A percentile compares a stretch with the other conserved stretches of the same genome.
phyloP scores from a whole-genome alignment of 1,284 basidiomycete genomes.

The Puccinia horiana region DNA sequence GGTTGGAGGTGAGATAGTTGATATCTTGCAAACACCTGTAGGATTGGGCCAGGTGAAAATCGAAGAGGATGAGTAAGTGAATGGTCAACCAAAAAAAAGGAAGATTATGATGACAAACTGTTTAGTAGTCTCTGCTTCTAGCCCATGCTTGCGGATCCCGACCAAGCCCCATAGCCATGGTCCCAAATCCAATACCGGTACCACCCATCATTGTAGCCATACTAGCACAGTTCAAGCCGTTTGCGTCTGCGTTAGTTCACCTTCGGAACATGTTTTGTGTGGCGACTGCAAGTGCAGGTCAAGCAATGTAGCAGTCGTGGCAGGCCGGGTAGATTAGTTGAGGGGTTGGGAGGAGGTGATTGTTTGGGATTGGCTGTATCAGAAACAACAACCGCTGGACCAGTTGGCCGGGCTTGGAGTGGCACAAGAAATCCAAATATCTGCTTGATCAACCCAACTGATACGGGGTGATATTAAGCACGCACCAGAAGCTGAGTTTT shows the following conservation, averaged over 20 bases:
- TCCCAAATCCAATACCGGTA: constrained; percentile 31
- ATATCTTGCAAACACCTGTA: constrained; percentile 91
- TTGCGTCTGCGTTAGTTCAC: constrained; percentile 51
- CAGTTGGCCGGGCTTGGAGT: constrained; percentile 9
- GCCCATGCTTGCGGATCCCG: constrained; percentile 91
- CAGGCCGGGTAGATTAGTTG: constrained; percentile 9
- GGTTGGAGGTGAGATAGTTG: constrained; percentile 91
- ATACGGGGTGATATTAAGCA: not conserved
- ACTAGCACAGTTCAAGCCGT: constrained; percentile 62
- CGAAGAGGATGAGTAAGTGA: not conserved
- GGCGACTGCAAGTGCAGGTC: constrained; percentile 29
- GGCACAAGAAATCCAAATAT: not conserved
- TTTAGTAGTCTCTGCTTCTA: constrained; percentile 90
- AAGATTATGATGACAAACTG: constrained; percentile 69
- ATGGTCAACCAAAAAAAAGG: not conserved
- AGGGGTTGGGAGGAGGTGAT: constrained; percentile 18
- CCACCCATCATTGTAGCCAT: constrained; percentile 61
- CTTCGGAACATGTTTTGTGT: constrained; percentile 52
- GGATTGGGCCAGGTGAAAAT: not conserved
- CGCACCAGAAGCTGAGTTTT: not conserved
- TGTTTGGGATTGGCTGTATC: not conserved
- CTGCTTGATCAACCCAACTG: not conserved
- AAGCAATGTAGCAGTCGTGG: constrained; percentile 24
- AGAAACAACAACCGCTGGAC: not conserved
- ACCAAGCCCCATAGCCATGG: constrained; percentile 68